Percentiles rank a stretch among this genome's conserved stretches.
These are phyloP conservation scores for Boletus coccyginus DNA, from an alignment of 768 basidiomycete genomes.

Conservation along the genomic window DNA sequence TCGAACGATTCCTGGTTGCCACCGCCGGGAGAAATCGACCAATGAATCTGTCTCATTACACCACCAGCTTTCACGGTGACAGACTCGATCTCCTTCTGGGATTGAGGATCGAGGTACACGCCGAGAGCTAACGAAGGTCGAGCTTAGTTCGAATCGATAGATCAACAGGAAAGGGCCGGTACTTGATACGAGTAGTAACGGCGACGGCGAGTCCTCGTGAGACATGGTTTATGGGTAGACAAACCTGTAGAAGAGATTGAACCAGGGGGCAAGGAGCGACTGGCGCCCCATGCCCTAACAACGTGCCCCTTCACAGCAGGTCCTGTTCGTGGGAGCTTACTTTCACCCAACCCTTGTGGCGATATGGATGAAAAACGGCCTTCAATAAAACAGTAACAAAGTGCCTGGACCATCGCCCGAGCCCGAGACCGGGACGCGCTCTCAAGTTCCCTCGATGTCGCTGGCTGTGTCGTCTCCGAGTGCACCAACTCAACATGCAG, in stretches of 20 bases:
- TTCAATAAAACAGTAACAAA: neutral
- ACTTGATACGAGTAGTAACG: neutral
- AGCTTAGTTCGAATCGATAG: neutral
- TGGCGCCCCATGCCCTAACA: no score
- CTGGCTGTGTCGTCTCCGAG: conserved; percentile 6
- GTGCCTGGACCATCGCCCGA: no score
- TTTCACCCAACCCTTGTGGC: no score
- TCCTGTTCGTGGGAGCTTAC: neutral
- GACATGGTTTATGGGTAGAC: neutral
- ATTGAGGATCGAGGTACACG: neutral
- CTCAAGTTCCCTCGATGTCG: conserved; percentile 3
- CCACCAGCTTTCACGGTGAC: neutral
- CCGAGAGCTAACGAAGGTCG: neutral
- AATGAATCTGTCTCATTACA: neutral
- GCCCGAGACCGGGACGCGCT: no score
- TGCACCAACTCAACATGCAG: conserved; percentile 11
- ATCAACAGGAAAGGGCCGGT: neutral
- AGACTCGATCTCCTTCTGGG: neutral
- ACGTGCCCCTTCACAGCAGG: no score
- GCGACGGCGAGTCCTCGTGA: neutral
- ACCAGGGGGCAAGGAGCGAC: neutral
- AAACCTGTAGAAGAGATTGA: neutral
- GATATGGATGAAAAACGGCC: neutral
- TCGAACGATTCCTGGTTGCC: neutral
- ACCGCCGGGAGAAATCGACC: neutral